A percentile compares a stretch with the other conserved stretches of the same genome.
Evolutionary conservation across 2,329 filamentous ascomycete genomes (phyloP).

Genomic region (Trichophyton equinum): DNA sequence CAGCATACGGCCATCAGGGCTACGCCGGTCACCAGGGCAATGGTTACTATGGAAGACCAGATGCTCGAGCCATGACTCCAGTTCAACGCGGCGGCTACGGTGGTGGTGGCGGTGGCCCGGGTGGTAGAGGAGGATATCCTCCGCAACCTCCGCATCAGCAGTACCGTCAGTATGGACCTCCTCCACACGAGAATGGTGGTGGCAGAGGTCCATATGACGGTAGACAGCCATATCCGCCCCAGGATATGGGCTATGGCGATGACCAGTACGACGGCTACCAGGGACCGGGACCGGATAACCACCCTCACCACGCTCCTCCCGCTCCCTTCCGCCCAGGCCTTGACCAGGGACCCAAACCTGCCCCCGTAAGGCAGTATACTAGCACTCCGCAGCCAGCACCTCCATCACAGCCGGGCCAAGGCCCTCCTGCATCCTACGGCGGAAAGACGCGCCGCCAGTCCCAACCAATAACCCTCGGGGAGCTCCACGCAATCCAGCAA

Average conservation of each 20-base stretch:
- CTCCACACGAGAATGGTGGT: background rate
- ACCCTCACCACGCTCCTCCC: conserved; percentile 41
- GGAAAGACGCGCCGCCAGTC: background rate
- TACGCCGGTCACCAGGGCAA: conserved; percentile 14
- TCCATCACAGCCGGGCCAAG: conserved; percentile 14
- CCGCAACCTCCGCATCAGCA: background rate
- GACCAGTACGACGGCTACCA: conserved; percentile 9
- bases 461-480: conserved; percentile 51
- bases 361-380: conserved; percentile 43
- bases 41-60: conserved; percentile 8
- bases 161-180: conserved; percentile 1
- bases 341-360: conserved; percentile 34
- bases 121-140: conserved; percentile 3
- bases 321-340: conserved; percentile 42
- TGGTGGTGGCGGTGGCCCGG: background rate
- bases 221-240: background rate
- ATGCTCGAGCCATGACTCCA: conserved; percentile 10
- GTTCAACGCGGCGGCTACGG: background rate
- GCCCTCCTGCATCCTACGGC: background rate
- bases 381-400: conserved; percentile 27
- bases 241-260: conserved; percentile 12
- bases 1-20: conserved; percentile 2
- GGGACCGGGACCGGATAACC: conserved; percentile 42
- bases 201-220: background rate
- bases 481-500: conserved; percentile 63